These are phyloP conservation scores for Suillus decipiens DNA, from an alignment of 768 basidiomycete species.

Conservation along the genomic window DNA sequence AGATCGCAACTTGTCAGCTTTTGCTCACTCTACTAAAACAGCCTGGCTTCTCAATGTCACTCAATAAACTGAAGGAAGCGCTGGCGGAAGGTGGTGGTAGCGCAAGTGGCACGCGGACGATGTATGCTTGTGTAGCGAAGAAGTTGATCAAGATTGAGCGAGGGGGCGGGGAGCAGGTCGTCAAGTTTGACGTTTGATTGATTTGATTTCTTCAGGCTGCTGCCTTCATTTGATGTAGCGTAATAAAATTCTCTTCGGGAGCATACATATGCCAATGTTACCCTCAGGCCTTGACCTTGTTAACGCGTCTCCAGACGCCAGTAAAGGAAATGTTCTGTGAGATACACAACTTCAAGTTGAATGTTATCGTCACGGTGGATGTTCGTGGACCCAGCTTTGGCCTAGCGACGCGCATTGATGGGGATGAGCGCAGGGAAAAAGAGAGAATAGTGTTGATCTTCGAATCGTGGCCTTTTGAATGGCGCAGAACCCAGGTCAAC, in stretches of 20 bases:
- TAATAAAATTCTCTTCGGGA: not conserved
- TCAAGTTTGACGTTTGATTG: slow-evolving; percentile 62
- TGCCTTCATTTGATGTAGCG: not conserved
- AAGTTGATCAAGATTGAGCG: slow-evolving; percentile 76
- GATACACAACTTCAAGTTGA: not conserved
- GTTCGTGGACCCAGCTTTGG: not conserved
- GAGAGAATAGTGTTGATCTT: too few species aligned
- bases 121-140: slow-evolving; percentile 84
- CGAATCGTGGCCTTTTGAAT: too few species aligned
- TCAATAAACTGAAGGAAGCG: slow-evolving; percentile 62
- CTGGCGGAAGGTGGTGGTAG: slow-evolving; percentile 45
- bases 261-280: not conserved
- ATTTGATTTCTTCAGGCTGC: slow-evolving; percentile 28
- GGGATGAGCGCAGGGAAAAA: too few species aligned
- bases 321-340: too few species aligned
- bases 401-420: too few species aligned
- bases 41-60: slow-evolving; percentile 56
- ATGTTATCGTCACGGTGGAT: not conserved
- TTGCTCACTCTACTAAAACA: slow-evolving; percentile 58
- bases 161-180: slow-evolving; percentile 71
- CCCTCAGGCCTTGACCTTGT: not conserved
- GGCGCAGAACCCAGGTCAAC: too few species aligned
- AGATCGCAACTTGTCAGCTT: slow-evolving; percentile 70
- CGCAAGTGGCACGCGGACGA: slow-evolving; percentile 56
- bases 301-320: not conserved